Evolutionary conservation across 2,329 filamentous ascomycete species (phyloP).

Genomic region (Dendryphion nanum): DNA sequence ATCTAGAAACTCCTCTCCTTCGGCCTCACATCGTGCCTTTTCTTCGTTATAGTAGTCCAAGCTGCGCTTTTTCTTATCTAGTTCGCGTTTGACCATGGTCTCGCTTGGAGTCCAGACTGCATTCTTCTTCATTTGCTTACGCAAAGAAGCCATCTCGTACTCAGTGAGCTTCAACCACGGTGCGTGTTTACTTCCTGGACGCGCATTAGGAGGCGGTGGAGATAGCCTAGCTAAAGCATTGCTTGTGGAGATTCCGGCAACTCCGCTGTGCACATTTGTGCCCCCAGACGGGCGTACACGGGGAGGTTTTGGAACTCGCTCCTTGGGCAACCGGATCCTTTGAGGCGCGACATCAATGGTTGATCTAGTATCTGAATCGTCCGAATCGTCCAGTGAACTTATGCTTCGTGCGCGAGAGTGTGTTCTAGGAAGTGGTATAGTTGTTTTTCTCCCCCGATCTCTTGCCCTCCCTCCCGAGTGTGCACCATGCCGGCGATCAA

Average conservation of each 20-base stretch:
- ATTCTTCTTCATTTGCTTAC: slow-evolving; percentile 91
- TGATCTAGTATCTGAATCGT: slow-evolving; percentile 18
- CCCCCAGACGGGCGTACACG: slow-evolving; percentile 46
- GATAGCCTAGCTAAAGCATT: slow-evolving; percentile 59
- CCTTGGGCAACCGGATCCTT: slow-evolving; percentile 31
- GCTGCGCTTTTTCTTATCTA: slow-evolving; percentile 66
- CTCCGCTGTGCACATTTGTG: slow-evolving; percentile 54
- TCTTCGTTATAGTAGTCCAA: slow-evolving; percentile 51
- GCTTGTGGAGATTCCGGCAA: slow-evolving; percentile 60
- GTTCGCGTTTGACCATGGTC: slow-evolving; percentile 79
- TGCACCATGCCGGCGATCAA: slow-evolving; percentile 24
- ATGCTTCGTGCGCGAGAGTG: slow-evolving; percentile 13
- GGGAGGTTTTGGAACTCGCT: slow-evolving; percentile 40
- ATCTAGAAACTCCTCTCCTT: slow-evolving; percentile 64
- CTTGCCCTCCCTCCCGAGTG: slow-evolving; percentile 18
- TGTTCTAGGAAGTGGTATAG: slow-evolving; percentile 13
- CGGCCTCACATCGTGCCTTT: slow-evolving; percentile 57
- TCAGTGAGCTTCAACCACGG: slow-evolving; percentile 66
- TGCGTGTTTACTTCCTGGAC: slow-evolving; percentile 58
- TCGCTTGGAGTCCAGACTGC: slow-evolving; percentile 80
- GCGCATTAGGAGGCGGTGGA: slow-evolving; percentile 59
- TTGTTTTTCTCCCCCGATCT: slow-evolving; percentile 19
- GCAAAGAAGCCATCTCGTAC: slow-evolving; percentile 67
- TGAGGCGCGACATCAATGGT: slow-evolving; percentile 14
- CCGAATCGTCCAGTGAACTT: slow-evolving; percentile 15